Conservation (phyloP, 1,284 basidiomycete genomes). For the Phellinidium pouzarii region DNA sequence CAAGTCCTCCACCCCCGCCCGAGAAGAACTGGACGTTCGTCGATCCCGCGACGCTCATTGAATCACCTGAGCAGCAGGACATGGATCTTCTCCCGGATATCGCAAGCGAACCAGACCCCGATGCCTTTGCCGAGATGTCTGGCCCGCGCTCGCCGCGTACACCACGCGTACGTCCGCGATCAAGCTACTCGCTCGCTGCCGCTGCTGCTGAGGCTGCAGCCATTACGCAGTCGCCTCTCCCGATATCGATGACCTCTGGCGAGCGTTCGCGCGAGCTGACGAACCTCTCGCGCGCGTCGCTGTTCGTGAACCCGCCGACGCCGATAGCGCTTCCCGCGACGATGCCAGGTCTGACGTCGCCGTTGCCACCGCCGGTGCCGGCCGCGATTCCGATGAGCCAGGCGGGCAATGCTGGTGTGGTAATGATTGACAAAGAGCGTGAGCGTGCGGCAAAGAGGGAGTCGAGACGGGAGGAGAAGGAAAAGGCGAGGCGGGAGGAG, state of each 20-base stretch:
- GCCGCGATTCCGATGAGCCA: not conserved
- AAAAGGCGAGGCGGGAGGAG: conserved; percentile 4
- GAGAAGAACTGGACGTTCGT: conserved; percentile 9
- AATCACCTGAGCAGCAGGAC: conserved; percentile 7
- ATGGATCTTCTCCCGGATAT: conserved; percentile 13
- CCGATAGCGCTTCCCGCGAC: conserved; percentile 10
- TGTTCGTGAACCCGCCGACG: conserved; percentile 18
- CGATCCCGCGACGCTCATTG: conserved; percentile 10
- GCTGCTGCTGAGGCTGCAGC: not conserved
- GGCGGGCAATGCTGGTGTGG: not conserved
- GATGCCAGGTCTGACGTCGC: conserved; percentile 7
- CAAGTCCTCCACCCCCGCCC: conserved; percentile 13
- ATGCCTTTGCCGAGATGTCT: not conserved
- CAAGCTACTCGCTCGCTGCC: not conserved
- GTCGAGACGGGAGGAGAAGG: not conserved
- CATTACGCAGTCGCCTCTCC: not conserved
- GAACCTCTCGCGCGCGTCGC: conserved; percentile 9
- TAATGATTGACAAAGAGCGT: not conserved
- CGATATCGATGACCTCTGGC: not conserved
- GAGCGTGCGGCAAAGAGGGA: conserved; percentile 1
- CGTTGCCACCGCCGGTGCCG: not conserved
- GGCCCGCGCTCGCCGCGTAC: not conserved
- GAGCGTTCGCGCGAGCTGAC: not conserved
- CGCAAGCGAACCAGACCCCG: conserved; percentile 12
- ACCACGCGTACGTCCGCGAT: not conserved